A percentile compares a stretch with the other conserved stretches of the same genome.
Conservation (phyloP, 1,284 basidiomycete genomes). For the Melampsora occidentalis region DNA sequence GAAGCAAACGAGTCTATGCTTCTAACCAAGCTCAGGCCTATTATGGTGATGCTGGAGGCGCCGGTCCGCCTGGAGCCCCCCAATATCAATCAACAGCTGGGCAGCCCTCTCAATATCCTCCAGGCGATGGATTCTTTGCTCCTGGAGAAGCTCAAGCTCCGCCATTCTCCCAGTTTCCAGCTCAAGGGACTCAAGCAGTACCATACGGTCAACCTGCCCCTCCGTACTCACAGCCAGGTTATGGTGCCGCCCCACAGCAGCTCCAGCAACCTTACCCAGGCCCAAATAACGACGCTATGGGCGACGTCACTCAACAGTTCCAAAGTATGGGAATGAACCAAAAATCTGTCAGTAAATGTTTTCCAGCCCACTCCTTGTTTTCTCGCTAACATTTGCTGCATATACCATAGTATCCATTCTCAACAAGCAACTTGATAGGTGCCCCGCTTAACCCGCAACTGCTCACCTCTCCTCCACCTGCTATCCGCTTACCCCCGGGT, state of each 20-base stretch:
- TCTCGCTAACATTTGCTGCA: neutral
- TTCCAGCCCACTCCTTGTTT: neutral
- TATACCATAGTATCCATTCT: constrained; percentile 24
- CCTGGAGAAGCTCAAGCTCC: constrained; percentile 26
- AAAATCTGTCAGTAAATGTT: constrained; percentile 22
- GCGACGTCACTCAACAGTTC: constrained; percentile 32
- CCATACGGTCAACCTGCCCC: constrained; percentile 24
- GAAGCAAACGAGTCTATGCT: constrained; percentile 37
- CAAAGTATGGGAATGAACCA: constrained; percentile 37
- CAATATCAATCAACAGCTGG: constrained; percentile 18
- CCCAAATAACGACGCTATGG: constrained; percentile 18
- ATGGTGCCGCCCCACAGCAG: constrained; percentile 2
- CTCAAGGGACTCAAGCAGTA: constrained; percentile 22
- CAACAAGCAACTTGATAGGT: constrained; percentile 29
- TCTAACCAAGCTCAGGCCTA: constrained; percentile 42
- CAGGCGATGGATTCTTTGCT: constrained; percentile 28
- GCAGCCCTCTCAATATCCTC: constrained; percentile 19
- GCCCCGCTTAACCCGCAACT: constrained; percentile 31
- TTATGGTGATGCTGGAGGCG: constrained; percentile 22
- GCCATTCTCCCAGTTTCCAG: constrained; percentile 17
- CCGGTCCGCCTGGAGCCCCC: constrained; percentile 1
- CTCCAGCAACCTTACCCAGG: neutral
- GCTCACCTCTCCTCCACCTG: constrained; percentile 25
- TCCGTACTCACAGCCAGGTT: constrained; percentile 17
- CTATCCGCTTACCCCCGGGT: constrained; percentile 37